Conservation (phyloP, 1,284 basidiomycete species). For the Ganoderma boninense region DNA sequence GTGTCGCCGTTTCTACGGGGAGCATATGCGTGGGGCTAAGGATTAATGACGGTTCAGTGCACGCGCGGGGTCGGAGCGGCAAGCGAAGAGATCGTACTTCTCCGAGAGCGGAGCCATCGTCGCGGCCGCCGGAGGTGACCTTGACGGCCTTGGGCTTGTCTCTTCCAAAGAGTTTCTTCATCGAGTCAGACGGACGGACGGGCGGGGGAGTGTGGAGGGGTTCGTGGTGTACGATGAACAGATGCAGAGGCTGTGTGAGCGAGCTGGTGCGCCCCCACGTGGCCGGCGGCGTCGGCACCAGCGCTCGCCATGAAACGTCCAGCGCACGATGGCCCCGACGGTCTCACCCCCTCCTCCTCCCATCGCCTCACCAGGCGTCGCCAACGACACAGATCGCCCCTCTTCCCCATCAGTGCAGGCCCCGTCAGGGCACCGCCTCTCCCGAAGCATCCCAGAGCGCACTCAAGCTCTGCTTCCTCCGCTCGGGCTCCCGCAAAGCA, state of each 20-base stretch:
- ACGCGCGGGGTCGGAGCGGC: conserved; percentile 22
- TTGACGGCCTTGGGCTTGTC: conserved; percentile 54
- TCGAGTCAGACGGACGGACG: conserved; percentile 34
- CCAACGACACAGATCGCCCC: neutral
- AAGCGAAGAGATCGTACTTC: conserved; percentile 41
- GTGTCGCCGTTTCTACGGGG: conserved; percentile 38
- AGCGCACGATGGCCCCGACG: neutral
- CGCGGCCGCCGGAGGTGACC: conserved; percentile 40
- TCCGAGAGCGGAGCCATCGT: conserved; percentile 36
- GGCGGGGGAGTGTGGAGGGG: conserved; percentile 10
- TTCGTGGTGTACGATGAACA: conserved; percentile 3
- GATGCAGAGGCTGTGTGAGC: conserved; percentile 30
- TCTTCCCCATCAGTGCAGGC: neutral
- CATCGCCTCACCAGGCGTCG: neutral
- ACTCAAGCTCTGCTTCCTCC: conserved; percentile 6
- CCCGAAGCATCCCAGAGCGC: conserved; percentile 1
- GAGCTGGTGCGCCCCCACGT: conserved; percentile 32
- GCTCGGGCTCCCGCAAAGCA: conserved; percentile 14
- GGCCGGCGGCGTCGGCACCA: conserved; percentile 29
- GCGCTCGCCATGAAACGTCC: conserved; percentile 27
- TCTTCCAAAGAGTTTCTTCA: conserved; percentile 61
- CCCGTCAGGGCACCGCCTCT: neutral
- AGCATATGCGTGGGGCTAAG: conserved; percentile 28
- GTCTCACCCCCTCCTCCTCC: neutral
- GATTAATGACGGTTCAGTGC: conserved; percentile 17